Base-by-base conservation (phyloP, 1,284 basidiomycete species). In the Sphaerobolus stellatus region DNA sequence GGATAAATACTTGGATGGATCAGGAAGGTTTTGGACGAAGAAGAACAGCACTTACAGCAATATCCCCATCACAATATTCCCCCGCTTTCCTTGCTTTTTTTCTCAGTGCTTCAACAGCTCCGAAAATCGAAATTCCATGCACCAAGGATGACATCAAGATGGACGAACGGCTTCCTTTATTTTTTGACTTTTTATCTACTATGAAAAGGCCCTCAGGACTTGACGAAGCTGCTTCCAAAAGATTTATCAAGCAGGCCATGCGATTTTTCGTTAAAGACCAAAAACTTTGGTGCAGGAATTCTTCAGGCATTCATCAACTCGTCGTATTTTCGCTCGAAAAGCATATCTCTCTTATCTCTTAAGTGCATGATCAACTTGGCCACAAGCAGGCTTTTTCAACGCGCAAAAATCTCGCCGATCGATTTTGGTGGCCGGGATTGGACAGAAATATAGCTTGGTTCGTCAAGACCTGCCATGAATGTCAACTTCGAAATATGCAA, bases 201-300 rank as follows among this genome's bases (percentile, higher is more conserved):
- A 29, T 30, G 20, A 5, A 16, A 1, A 16, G 36, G 28, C 24
- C 36, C 36, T 4, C 38, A 24, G 9, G 36, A 7, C 16, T 29
- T n/a, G 5, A n/a, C 22, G 13, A 16, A 29, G n/a, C 20, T 56
- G 24, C 14, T 14, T 16, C 1, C 20, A n/a, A 2, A 13, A 31
- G 8, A 16, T 16, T 14, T 29, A 59, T 63, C 16, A 40, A 48
- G 14, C 57, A 55, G 28, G 52, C 22, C 55, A 62, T 20, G 50
- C 59, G 1, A 61, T 65, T 68, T 50, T 63, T 64, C 53, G 25
- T 63, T n/a, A 9, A 38, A 5, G 56, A 58, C 5, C 53, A 40
- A 6, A 36, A 46, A 14, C 58, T 65, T 2, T 67, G 61, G 62
- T 48, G 60, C 51, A 20, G 44, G 1, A 49, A 59, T 40, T 13